Evolutionary conservation across 306 rosid genomes (phyloP), one percentile per base, ranked within the genome.

Genomic region (Sesbania bispinosa): DNA sequence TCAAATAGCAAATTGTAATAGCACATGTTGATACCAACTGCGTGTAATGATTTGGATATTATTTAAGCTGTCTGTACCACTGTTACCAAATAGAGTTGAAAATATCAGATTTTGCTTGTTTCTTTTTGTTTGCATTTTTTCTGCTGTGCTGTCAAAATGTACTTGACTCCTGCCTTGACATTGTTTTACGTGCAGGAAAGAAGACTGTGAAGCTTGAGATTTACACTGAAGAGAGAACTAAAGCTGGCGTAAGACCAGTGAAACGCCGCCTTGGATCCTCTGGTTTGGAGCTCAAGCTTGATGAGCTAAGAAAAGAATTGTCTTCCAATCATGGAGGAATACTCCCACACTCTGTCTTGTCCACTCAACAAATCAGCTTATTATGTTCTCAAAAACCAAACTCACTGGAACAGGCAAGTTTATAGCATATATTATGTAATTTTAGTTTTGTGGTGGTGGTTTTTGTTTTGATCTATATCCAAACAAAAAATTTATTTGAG

Each of bases 331-430:
- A 82, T 59, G 96, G 97, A 48, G 96, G 90, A 73, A 88, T 93
- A 81, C 83, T 90, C 69, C 98, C 96, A 15, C 96, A 93, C 86
- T 84, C 97, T 55, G 83, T 88, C 62, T 70, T 93, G 77, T 82
- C 96, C 67, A 80, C 88, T 68, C 96, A 93, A 75, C 98, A 90
- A 71, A 87, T 93, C 80, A 72, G 71, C 82, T 46, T 79, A 74
- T 73, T 90, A 81, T 71, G 87, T 69, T 78, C 85, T 79, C 87
- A 85, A 80, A 93, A 85, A 78, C 98, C 98, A 23, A 79, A 53
- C 67, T 84, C 94, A 4, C 35, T 78, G 73, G 89, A 87, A 69
- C 82, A 90, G 96, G 97, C 77, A 84, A 81, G 88, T 79, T 77
- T 26, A 2, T 14, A 27, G 21, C n/a, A n/a, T 15, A 30, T 41